Evolutionary conservation across 1,139 yeast genomes (phyloP).

Genomic region (Suhomyces bolitotheri): DNA sequence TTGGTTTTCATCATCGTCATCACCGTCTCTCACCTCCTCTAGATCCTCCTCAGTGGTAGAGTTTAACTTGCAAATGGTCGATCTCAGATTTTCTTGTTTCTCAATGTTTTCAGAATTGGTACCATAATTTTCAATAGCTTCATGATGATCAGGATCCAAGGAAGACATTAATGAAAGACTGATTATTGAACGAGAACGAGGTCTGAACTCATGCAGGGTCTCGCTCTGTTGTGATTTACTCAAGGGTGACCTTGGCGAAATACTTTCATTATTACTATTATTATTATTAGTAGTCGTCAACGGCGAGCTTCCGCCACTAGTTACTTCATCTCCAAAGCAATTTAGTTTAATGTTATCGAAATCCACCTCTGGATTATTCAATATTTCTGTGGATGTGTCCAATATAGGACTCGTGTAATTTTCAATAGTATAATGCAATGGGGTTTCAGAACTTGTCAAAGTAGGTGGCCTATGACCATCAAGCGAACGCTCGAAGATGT

Average conservation of each 20-base stretch:
- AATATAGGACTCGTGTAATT: conserved; percentile 34
- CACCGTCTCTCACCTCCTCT: too few relatives aligned
- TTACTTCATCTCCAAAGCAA: conserved; percentile 24
- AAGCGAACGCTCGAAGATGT: conserved; percentile 21
- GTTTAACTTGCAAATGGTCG: background rate
- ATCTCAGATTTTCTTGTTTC: background rate
- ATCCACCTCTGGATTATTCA: conserved; percentile 30
- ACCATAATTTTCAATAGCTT: background rate
- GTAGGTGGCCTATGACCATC: conserved; percentile 15
- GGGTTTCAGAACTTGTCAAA: conserved; percentile 21
- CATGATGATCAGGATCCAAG: conserved; percentile 14
- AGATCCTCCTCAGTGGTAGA: conserved; percentile 7
- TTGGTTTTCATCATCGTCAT: conserved; percentile 9
- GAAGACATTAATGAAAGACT: conserved; percentile 27
- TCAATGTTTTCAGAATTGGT: background rate
- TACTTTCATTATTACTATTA: conserved; percentile 5
- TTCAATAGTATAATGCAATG: conserved; percentile 30
- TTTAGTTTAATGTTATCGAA: conserved; percentile 29
- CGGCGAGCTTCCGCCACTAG: conserved; percentile 5
- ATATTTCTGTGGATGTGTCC: conserved; percentile 34
- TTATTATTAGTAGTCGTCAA: conserved; percentile 1
- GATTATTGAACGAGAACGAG: conserved; percentile 27
- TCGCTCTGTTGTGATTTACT: conserved; percentile 6
- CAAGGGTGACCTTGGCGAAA: conserved; percentile 1
- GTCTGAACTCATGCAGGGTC: conserved; percentile 10